phyloP scores from a whole-genome alignment of 2,329 filamentous ascomycete species.

The Orbilia javanica region DNA sequence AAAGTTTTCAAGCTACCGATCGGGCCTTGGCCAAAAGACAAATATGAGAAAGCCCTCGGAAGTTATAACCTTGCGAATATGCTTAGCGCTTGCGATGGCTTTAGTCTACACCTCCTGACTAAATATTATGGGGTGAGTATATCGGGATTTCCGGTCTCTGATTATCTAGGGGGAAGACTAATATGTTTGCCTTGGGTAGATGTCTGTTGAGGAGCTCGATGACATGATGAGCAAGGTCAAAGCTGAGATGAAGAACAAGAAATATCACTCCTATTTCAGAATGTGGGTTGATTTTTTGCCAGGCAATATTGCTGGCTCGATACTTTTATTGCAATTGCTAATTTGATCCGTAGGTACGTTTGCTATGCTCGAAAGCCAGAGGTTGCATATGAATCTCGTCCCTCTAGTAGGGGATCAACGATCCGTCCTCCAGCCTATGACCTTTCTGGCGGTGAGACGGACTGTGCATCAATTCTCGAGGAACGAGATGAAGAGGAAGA shows the following conservation, averaged over 20 bases:
- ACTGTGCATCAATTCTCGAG: slow-evolving; percentile 34
- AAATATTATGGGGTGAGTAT: slow-evolving; percentile 58
- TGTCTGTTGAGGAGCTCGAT: slow-evolving; percentile 52
- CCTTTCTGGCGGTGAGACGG: slow-evolving; percentile 46
- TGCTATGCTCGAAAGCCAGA: slow-evolving; percentile 48
- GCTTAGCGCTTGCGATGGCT: slow-evolving; percentile 60
- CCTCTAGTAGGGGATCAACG: slow-evolving; percentile 38
- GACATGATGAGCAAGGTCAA: slow-evolving; percentile 56
- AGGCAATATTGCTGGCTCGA: not conserved
- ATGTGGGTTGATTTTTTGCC: slow-evolving; percentile 46
- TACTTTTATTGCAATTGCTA: not conserved
- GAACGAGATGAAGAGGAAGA: slow-evolving; percentile 20
- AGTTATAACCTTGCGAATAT: slow-evolving; percentile 61
- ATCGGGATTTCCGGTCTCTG: not conserved
- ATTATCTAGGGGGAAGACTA: not conserved
- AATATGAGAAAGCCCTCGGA: slow-evolving; percentile 60
- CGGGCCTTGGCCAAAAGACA: slow-evolving; percentile 70
- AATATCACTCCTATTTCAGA: slow-evolving; percentile 57
- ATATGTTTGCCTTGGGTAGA: not conserved
- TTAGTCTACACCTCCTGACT: slow-evolving; percentile 60
- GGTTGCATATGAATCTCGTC: slow-evolving; percentile 1
- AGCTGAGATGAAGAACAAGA: slow-evolving; percentile 57
- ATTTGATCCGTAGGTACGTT: slow-evolving; percentile 11
- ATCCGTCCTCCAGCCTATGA: slow-evolving; percentile 18
- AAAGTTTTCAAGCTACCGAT: slow-evolving; percentile 70